Base-by-base conservation (phyloP, 2,329 filamentous ascomycete species). In the Zasmidium cellare region DNA sequence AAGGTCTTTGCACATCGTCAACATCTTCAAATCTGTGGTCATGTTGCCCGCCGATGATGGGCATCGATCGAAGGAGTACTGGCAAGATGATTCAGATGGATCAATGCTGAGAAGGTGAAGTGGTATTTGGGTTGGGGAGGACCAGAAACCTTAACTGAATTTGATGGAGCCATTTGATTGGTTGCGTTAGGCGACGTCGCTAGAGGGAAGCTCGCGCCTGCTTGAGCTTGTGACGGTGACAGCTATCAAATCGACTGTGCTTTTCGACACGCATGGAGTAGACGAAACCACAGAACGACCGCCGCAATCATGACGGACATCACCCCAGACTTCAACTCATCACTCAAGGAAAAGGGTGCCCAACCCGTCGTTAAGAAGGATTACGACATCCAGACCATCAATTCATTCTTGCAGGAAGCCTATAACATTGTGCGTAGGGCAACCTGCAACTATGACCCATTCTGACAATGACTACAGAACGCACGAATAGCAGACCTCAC, bases 341-440 rank as follows among this genome's bases (percentile, higher is more conserved):
- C 88, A 48, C 81, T 93, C 22, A 82, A 82, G 68, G 77, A 81
- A 66, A 84, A 84, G 61, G 19, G 77, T 84, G 74, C 63, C 46
- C 76, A 78, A 24, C 76, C 80, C 7, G 79, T 82, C 12, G 64
- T 81, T 76, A 66, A 72, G 55, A 72, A 76, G 59, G 70, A 69
- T 11, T 78, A 75, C 61, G 71, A 72, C 58, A 67, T 75, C 52
- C 71, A 71, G 48, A 68, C 70, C 53, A 83, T 94, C 51, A 90
- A 97, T 72, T 89, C 89, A 68, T 99, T 97, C 72, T 80, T 97
- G 31, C 92, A 93, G 71, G 93, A 97, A 76, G 94, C 94, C 53
- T 94, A 96, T 76, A 86, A 89, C 72, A 97, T 97, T 74, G 92
- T 96, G 79, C 11, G 68, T 22, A n/a, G n/a, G 64, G 60, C 64